Evolutionary conservation across 163 green algal genomes (phyloP).

Genomic region (Chlamydomonas reinhardtii): DNA sequence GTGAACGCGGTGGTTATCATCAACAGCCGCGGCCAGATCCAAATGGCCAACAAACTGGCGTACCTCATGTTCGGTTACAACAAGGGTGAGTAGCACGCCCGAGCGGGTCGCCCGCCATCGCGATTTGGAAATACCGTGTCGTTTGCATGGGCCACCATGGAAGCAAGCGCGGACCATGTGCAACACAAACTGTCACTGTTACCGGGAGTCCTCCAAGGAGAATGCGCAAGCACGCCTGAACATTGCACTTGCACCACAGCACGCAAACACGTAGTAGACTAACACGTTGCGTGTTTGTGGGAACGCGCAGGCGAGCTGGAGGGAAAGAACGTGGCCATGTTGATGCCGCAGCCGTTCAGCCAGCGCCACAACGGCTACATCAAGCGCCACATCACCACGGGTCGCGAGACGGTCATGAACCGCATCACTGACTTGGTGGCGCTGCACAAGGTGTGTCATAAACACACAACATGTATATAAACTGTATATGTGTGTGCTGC

Average conservation of each 20-base stretch:
- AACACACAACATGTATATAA: no score
- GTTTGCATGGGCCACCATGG: no score
- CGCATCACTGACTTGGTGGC: constrained; percentile 45
- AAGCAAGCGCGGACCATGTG: no score
- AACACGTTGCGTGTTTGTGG: no score
- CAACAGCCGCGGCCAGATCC: constrained; percentile 46
- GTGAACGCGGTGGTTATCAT: constrained; percentile 50
- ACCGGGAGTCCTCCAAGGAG: no score
- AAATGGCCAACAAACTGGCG: constrained; percentile 53
- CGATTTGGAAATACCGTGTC: no score
- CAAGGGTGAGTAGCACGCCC: constrained; percentile 1
- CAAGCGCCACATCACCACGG: constrained; percentile 48
- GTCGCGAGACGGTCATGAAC: constrained; percentile 49
- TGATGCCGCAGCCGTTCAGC: constrained; percentile 59
- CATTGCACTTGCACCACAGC: background rate
- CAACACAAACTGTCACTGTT: no score
- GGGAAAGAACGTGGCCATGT: constrained; percentile 55
- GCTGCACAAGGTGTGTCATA: constrained; percentile 17
- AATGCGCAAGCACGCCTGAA: no score
- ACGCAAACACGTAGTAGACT: background rate
- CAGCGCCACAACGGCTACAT: constrained; percentile 57
- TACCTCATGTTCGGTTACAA: constrained; percentile 53
- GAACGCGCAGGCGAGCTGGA: constrained; percentile 52
- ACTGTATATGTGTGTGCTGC: no score
- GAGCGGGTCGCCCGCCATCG: no score